Evolutionary conservation across 148 eudicot genomes (phyloP), one percentile per base, ranked within the genome.

Genomic region (Fallopia convolvulus): DNA sequence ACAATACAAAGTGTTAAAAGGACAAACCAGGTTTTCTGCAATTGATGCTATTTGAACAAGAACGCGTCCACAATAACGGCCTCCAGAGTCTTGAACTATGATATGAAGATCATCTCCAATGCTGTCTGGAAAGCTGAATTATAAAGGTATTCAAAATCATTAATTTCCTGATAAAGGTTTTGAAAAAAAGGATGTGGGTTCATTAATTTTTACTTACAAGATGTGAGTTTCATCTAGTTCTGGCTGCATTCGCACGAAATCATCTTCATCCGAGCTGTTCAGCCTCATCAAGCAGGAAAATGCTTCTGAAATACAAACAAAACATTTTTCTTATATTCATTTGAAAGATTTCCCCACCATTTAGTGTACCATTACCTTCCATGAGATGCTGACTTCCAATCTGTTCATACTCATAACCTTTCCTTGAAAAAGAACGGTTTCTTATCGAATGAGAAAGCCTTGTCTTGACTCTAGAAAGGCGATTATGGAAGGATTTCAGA

Each of bases 371-470:
- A 44, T 44, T 6, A 44, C 47, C 47, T 44, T 44, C 47, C n/a
- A 50, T 50, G 58, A 17, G 58, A 52, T 17, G 58, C 5, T 15
- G 58, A 13, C 36, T 30, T 63, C 94, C 90, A 78, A 86, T 89
- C 26, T 84, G 84, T 55, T 87, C 78, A 80, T 90, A 90, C 53
- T 89, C 89, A 87, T 87, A 74, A 78, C 92, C 87, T 81, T 84
- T 86, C 79, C 85, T 83, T 9, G 72, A 14, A 14, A 39, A 33
- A 36, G 44, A 68, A 15, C 72, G 72, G 17, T 36, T 15, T 39
- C 72, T 39, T 15, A 36, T 36, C 44, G 72, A 66, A 65, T 65
- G 71, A 71, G 86, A 82, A 17, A 88, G 77, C 72, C 75, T 83
- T 47, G 88, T 61, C 80, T 85, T 88, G 36, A 75, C 83, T 70